Evolutionary conservation across 495 filamentous ascomycete species (phyloP), one percentile per base, ranked within the genome.

Genomic region (Cercophora sp.): DNA sequence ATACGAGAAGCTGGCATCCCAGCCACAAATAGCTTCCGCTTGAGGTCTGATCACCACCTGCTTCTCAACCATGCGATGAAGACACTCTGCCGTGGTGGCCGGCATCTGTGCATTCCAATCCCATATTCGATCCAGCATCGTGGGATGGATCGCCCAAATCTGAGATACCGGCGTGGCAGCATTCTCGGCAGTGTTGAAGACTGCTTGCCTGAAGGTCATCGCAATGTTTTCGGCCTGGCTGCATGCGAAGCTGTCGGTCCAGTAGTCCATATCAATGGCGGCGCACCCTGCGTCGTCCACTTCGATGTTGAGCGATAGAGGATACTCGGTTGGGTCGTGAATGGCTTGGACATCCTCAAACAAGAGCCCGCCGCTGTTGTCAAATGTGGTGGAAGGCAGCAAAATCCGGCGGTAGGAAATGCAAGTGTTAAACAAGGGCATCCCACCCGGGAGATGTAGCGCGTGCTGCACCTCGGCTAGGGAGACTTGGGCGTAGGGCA

Each of bases 261-360:
- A 83, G 61, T 80, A 81, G 50, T 81, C 79, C 4, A 83, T 34
- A 25, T 80, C 74, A 41, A 83, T 76, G 0, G 61, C 59, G 8
- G 71, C 76, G 0, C 34, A 36, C 3, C 67, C 61, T 3, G 69
- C 64, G 23, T 78, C 74, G 11, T 68, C 62, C 0, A 73, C 68
- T 50, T 82, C 80, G 20, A 83, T 70, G 52, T 81, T 81, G 47
- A 82, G 61, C 27, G 72, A 80, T 0, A 83, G 58, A 6, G 70
- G 69, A 54, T 79, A 79, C 60, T 83, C 79, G 4, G 79, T 79
- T 0, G 80, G 80, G 46, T 83, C 80, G 37, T 81, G 71, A 25
- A 79, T 74, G 1, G 70, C 16, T 4, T 40, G 43, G 1, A 58
- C 0, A 18, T 63, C 60, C 27, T 63, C 51, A 15, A 42, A 58